phyloP scores from a whole-genome alignment of 768 basidiomycete species.

The button mushroom (Agaricus bisporus) region DNA sequence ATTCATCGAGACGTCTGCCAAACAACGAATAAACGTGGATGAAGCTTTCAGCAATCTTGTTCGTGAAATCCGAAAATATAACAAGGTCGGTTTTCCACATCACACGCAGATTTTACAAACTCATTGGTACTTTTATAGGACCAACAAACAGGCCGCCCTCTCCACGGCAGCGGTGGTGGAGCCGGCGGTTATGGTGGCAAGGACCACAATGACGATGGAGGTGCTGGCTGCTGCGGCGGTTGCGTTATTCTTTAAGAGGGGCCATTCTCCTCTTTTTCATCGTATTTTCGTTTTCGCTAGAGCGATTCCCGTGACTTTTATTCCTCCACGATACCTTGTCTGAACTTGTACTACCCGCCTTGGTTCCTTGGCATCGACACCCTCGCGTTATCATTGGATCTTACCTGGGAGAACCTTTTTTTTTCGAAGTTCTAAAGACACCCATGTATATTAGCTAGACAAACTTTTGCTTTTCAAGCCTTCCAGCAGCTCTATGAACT shows the following conservation, averaged over 20 bases:
- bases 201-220: slow-evolving; percentile 46
- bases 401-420: not conserved
- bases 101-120: slow-evolving; percentile 3
- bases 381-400: slow-evolving; percentile 4
- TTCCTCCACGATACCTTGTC: slow-evolving; percentile 10
- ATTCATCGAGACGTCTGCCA: slow-evolving; percentile 95
- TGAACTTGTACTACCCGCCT: slow-evolving; percentile 1
- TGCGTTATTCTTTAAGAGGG: slow-evolving; percentile 54
- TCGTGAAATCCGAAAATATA: slow-evolving; percentile 89
- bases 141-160: slow-evolving; percentile 72
- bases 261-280: not conserved
- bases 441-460: slow-evolving; percentile 10
- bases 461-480: not conserved
- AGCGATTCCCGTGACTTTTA: not conserved
- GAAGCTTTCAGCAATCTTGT: slow-evolving; percentile 93
- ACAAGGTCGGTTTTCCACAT: slow-evolving; percentile 54
- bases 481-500: not conserved
- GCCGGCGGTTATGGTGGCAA: slow-evolving; percentile 46
- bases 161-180: slow-evolving; percentile 34
- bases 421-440: slow-evolving; percentile 1
- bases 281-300: not conserved
- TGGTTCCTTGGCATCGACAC: not conserved
- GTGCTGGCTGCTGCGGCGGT: slow-evolving; percentile 58
- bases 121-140: slow-evolving; percentile 36
- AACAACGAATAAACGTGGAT: slow-evolving; percentile 94